Conservation (phyloP, 2,329 filamentous ascomycete genomes). For the Coniochaeta ligniaria region DNA sequence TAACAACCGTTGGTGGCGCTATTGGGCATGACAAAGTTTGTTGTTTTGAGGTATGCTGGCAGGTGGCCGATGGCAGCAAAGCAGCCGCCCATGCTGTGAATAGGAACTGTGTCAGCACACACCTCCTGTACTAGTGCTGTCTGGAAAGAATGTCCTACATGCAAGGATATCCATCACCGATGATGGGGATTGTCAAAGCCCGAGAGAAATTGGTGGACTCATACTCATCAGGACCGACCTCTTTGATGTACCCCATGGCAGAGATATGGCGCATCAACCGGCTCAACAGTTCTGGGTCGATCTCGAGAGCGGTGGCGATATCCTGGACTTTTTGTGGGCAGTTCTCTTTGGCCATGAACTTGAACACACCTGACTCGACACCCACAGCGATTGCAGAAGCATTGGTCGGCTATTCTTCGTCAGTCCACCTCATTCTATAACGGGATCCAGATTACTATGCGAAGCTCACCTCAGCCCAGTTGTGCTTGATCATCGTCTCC, state of each 20-base stretch:
- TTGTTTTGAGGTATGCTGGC: conserved; percentile 18
- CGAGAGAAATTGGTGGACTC: conserved; percentile 28
- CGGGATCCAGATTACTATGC: not conserved
- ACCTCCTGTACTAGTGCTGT: not conserved
- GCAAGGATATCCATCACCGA: conserved; percentile 23
- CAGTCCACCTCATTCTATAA: not conserved
- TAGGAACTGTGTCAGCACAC: not conserved
- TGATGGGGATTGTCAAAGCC: conserved; percentile 23
- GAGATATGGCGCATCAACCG: conserved; percentile 29
- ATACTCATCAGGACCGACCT: conserved; percentile 27
- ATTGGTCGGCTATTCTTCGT: not conserved
- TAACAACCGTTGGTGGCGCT: conserved; percentile 11
- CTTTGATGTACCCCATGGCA: conserved; percentile 30
- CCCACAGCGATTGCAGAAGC: conserved; percentile 12
- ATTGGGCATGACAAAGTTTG: conserved; percentile 20
- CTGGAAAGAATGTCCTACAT: conserved; percentile 5
- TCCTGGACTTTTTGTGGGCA: conserved; percentile 21
- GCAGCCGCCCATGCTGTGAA: conserved; percentile 5
- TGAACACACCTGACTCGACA: conserved; percentile 28
- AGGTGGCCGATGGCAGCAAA: conserved; percentile 8
- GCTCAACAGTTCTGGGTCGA: conserved; percentile 18
- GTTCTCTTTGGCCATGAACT: conserved; percentile 21
- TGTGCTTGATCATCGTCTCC: conserved; percentile 39
- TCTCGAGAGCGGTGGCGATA: conserved; percentile 18
- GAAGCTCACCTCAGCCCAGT: conserved; percentile 31